phyloP scores from a whole-genome alignment of 345 rosid species.

The Tarenaya hassleriana region DNA sequence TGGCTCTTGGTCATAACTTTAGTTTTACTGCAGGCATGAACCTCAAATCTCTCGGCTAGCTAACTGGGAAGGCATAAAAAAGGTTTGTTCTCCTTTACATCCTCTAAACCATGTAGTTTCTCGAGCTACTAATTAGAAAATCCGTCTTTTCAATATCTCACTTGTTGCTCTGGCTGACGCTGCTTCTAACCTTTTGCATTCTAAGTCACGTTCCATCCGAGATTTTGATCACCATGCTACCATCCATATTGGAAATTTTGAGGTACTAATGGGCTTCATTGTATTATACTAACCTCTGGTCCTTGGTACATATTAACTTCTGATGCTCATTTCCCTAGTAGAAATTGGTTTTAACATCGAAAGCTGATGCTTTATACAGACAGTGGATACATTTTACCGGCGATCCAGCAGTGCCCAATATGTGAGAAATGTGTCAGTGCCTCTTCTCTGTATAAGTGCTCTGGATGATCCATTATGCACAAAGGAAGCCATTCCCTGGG shows the following conservation, averaged over 20 bases:
- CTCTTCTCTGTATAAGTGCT: conserved; percentile 79
- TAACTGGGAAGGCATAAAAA: conserved; percentile 90
- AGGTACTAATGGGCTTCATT: conserved; percentile 40
- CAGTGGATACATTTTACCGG: conserved; percentile 81
- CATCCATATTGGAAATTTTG: conserved; percentile 73
- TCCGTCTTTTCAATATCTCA: background rate
- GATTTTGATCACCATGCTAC: conserved; percentile 83
- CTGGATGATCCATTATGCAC: conserved; percentile 93
- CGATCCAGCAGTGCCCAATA: conserved; percentile 67
- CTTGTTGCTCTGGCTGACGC: conserved; percentile 10
- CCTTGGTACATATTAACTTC: background rate
- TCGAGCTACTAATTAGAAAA: background rate
- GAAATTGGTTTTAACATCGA: conserved; percentile 20
- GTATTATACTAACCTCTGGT: background rate
- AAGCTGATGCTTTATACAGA: conserved; percentile 36
- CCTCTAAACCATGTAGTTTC: conserved; percentile 6
- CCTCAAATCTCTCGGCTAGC: conserved; percentile 82
- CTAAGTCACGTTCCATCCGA: conserved; percentile 73
- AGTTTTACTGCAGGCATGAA: conserved; percentile 57
- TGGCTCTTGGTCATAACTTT: conserved; percentile 18
- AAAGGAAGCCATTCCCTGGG: conserved; percentile 91
- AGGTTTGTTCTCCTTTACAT: conserved; percentile 37
- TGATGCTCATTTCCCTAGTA: background rate
- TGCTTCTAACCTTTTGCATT: conserved; percentile 15
- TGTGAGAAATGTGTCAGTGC: conserved; percentile 60